These are phyloP conservation scores for Dactylellina cionopaga DNA, from an alignment of 2,329 filamentous ascomycete genomes.

Conservation along the genomic window DNA sequence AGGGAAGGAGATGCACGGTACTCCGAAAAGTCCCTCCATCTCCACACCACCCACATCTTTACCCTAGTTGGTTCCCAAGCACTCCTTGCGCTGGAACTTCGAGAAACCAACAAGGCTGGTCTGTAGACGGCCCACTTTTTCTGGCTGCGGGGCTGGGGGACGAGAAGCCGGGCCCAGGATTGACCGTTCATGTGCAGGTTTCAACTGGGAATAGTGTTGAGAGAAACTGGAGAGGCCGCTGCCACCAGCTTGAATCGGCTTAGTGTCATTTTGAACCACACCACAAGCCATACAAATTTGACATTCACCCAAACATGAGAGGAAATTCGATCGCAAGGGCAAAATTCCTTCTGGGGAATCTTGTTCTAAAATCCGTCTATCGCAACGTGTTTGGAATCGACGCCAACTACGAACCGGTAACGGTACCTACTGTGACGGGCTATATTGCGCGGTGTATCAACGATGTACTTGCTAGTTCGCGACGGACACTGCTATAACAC, in stretches of 20 bases:
- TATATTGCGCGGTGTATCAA: no score
- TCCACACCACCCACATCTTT: slow-evolving; percentile 52
- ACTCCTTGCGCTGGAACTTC: slow-evolving; percentile 53
- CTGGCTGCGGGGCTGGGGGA: slow-evolving; percentile 53
- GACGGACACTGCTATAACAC: no score
- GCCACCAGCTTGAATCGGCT: slow-evolving; percentile 49
- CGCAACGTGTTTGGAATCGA: slow-evolving; percentile 24
- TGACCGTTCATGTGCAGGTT: slow-evolving; percentile 53
- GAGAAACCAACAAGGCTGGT: slow-evolving; percentile 53
- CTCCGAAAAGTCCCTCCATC: slow-evolving; percentile 52
- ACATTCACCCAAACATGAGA: slow-evolving; percentile 47
- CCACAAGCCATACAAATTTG: slow-evolving; percentile 32
- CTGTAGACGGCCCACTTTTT: slow-evolving; percentile 51
- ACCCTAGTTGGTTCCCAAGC: slow-evolving; percentile 46
- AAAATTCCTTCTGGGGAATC: slow-evolving; percentile 49
- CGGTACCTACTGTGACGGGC: no score
- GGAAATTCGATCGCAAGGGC: slow-evolving; percentile 52
- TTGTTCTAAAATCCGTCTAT: slow-evolving; percentile 36
- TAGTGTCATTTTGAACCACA: slow-evolving; percentile 50
- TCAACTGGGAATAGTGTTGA: slow-evolving; percentile 52
- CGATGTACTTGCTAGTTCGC: no score
- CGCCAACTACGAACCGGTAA: slow-evolving; percentile 16
- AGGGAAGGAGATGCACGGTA: slow-evolving; percentile 53
- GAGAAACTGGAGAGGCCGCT: slow-evolving; percentile 31
- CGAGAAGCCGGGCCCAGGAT: slow-evolving; percentile 53